phyloP scores from a whole-genome alignment of 768 basidiomycete species.

The Exsudoporus frostii region DNA sequence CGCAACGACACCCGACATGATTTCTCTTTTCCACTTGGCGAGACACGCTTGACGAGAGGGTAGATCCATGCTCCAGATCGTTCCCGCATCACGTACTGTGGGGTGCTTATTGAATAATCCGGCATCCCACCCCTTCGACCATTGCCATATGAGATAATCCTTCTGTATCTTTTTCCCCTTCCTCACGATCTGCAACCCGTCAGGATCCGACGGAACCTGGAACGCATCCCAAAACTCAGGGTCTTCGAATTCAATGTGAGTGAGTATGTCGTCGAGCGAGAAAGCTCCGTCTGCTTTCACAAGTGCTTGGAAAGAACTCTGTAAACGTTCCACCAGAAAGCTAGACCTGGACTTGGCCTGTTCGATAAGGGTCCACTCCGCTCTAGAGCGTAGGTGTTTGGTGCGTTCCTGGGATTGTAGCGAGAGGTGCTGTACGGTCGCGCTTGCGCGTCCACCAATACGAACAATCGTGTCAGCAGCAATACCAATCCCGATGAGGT shows the following conservation, averaged over 20 bases:
- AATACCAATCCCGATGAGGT: conserved; percentile 60
- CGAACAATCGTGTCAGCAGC: conserved; percentile 48
- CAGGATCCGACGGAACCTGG: conserved; percentile 36
- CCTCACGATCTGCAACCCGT: conserved; percentile 46
- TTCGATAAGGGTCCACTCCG: conserved; percentile 44
- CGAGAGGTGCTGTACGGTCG: conserved; percentile 44
- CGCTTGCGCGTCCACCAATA: conserved; percentile 53
- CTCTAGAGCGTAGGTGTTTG: conserved; percentile 21
- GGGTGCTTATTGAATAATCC: conserved; percentile 37
- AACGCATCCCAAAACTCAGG: conserved; percentile 45
- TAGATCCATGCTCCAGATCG: conserved; percentile 39
- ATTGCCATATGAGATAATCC: conserved; percentile 46
- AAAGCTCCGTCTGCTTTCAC: conserved; percentile 11
- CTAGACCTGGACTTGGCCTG: conserved; percentile 27
- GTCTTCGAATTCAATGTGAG: conserved; percentile 52
- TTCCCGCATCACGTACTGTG: conserved; percentile 20
- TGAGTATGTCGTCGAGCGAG: conserved; percentile 35
- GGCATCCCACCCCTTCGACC: conserved; percentile 44
- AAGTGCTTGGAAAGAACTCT: conserved; percentile 32
- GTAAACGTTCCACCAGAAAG: conserved; percentile 22
- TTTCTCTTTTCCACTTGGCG: conserved; percentile 36
- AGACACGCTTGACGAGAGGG: conserved; percentile 27
- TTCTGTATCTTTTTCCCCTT: conserved; percentile 35
- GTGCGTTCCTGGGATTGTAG: conserved; percentile 39
- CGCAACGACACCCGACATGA: conserved; percentile 34